Conservation (phyloP, 2,329 filamentous ascomycete genomes). For the Colletotrichum caudatum region DNA sequence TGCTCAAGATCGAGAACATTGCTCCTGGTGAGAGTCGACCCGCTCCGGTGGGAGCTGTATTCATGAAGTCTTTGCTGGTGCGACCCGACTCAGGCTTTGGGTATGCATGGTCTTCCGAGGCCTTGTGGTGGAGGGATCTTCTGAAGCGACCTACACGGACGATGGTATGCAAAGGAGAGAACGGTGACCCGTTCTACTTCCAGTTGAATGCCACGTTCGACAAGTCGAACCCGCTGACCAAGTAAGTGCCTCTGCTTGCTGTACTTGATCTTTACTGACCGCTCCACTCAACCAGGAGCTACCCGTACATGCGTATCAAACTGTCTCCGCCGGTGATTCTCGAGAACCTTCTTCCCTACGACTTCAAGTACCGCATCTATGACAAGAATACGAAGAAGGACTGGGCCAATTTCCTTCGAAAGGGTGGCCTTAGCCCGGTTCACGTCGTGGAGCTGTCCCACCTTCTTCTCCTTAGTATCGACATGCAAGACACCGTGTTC, state of each 20-base stretch:
- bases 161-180: constrained; percentile 88
- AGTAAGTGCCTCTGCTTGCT: constrained; percentile 58
- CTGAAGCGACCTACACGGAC: constrained; percentile 87
- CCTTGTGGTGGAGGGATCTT: constrained; percentile 92
- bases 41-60: constrained; percentile 91
- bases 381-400: constrained; percentile 99
- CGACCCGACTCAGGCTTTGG: constrained; percentile 96
- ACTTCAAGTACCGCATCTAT: constrained; percentile 99
- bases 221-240: constrained; percentile 83
- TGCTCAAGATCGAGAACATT: constrained; percentile 98
- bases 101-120: constrained; percentile 93
- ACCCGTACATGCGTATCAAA: constrained; percentile 94
- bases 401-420: constrained; percentile 97
- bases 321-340: constrained; percentile 93
- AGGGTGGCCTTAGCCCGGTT: constrained; percentile 95
- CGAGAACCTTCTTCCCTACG: constrained; percentile 94
- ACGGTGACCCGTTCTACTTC: constrained; percentile 94
- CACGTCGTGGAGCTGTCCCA: constrained; percentile 98
- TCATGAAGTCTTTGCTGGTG: constrained; percentile 87
- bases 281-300: constrained; percentile 65
- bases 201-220: constrained; percentile 91
- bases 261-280: constrained; percentile 48
- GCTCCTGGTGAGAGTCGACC: constrained; percentile 90
- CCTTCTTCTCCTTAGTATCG: constrained; percentile 89
- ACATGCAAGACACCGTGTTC: constrained; percentile 96